Conservation (phyloP, 2,329 filamentous ascomycete genomes). For the Emmonsiellopsis sp. region DNA sequence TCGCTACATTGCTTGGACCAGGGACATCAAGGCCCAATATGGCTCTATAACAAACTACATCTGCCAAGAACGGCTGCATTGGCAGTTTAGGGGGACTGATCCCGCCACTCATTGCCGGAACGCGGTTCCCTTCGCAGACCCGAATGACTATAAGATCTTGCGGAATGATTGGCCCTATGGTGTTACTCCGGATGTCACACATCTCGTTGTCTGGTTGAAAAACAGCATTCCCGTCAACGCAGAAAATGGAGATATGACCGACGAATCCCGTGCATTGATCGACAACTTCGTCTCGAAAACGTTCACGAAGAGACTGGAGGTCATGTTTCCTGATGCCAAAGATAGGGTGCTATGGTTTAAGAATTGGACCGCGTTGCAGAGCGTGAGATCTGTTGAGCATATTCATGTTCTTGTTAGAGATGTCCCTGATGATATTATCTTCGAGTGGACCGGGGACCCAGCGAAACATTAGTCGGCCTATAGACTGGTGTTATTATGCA, state of each 20-base stretch:
- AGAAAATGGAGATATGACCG: constrained; percentile 40
- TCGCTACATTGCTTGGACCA: constrained; percentile 52
- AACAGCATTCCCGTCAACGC: constrained; percentile 39
- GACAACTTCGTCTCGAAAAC: constrained; percentile 40
- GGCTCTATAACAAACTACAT: constrained; percentile 50
- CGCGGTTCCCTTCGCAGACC: constrained; percentile 43
- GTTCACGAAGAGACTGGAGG: constrained; percentile 39
- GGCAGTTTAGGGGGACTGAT: constrained; percentile 29
- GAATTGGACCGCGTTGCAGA: constrained; percentile 53
- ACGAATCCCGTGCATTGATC: constrained; percentile 39
- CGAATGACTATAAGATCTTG: constrained; percentile 46
- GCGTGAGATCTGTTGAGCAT: constrained; percentile 49
- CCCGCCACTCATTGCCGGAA: constrained; percentile 23
- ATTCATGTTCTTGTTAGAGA: constrained; percentile 45
- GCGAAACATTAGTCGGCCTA: background rate
- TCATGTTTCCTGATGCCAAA: constrained; percentile 21
- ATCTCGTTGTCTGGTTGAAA: constrained; percentile 50
- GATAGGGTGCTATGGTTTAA: constrained; percentile 55
- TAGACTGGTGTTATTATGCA: no score
- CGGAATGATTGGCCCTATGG: constrained; percentile 58
- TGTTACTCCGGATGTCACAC: constrained; percentile 42
- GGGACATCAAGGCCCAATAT: constrained; percentile 44
- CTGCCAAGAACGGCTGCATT: constrained; percentile 44
- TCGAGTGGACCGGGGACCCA: constrained; percentile 35
- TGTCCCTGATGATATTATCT: constrained; percentile 35